These are phyloP conservation scores for Zasmidium angulare DNA, from an alignment of 2,329 filamentous ascomycete species.

Conservation along the genomic window DNA sequence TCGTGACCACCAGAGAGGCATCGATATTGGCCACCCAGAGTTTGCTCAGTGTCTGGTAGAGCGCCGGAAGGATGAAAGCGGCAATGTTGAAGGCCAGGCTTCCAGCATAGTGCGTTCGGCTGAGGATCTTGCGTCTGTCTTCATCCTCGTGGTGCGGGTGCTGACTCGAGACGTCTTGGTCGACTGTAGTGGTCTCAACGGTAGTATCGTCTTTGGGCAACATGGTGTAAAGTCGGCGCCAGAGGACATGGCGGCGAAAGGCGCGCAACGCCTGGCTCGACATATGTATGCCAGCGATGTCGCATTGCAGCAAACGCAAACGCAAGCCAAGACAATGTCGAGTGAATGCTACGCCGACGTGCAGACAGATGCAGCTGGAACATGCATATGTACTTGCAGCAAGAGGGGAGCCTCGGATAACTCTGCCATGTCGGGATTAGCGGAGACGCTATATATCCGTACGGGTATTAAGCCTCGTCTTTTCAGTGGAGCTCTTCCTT, in stretches of 20 bases:
- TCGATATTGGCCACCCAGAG: conserved; percentile 71
- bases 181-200: neutral
- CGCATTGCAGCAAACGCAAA: neutral
- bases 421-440: too few species aligned
- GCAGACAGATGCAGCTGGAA: too few species aligned
- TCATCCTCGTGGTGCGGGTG: neutral
- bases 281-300: neutral
- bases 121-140: conserved; percentile 14
- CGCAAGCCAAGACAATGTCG: neutral
- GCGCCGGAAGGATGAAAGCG: conserved; percentile 64
- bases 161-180: neutral
- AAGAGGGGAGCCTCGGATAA: too few species aligned
- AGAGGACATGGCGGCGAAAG: neutral
- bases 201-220: conserved; percentile 11
- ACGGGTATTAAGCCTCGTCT: too few species aligned
- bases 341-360: neutral
- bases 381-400: too few species aligned
- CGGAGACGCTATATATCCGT: too few species aligned
- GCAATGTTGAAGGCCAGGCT: conserved; percentile 62
- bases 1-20: conserved; percentile 60
- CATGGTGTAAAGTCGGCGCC: conserved; percentile 12
- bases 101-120: conserved; percentile 48
- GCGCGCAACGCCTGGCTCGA: neutral
- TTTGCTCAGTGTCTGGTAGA: conserved; percentile 68
- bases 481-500: too few species aligned